A percentile compares a stretch with the other conserved stretches of the same genome.
Evolutionary conservation across 805 yeast species (phyloP).

Genomic region (Naumovozyma dairenensis): DNA sequence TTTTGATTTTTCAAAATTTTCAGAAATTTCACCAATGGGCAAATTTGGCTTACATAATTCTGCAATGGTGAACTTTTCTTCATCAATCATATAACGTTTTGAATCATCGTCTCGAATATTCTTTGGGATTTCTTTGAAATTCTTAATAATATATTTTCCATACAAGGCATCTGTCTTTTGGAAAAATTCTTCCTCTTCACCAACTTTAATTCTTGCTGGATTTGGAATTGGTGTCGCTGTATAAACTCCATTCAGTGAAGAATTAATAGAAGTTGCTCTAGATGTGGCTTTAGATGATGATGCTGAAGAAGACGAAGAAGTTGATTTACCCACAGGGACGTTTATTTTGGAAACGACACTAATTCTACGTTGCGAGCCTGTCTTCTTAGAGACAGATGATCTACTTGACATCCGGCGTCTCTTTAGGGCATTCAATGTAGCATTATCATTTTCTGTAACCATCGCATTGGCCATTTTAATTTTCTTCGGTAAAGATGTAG

Average conservation of each 20-base stretch:
- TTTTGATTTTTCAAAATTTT: conserved; percentile 45
- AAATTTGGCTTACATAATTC: conserved; percentile 61
- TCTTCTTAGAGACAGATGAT: conserved; percentile 18
- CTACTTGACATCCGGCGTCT: conserved; percentile 23
- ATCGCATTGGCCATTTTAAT: conserved; percentile 9
- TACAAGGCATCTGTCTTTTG: conserved; percentile 20
- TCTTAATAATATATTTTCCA: conserved; percentile 29
- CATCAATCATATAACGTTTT: conserved; percentile 40
- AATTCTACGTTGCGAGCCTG: conserved; percentile 26
- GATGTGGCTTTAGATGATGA: conserved; percentile 2
- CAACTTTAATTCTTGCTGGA: conserved; percentile 9
- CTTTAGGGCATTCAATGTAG: conserved; percentile 22
- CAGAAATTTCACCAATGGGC: conserved; percentile 57
- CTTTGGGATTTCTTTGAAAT: conserved; percentile 30
- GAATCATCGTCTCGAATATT: conserved; percentile 33
- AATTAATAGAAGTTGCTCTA: neutral
- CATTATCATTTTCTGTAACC: conserved; percentile 20
- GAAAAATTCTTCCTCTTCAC: conserved; percentile 11
- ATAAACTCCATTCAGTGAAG: too few species aligned
- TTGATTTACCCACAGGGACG: conserved; percentile 2
- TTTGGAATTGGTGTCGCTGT: conserved; percentile 11
- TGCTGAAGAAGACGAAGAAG: neutral
- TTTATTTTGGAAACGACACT: conserved; percentile 25
- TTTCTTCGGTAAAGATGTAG: conserved; percentile 11
- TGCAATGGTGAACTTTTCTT: conserved; percentile 48